Base-by-base conservation (phyloP, 1,139 yeast genomes). In the Sporopachydermia cereana region DNA sequence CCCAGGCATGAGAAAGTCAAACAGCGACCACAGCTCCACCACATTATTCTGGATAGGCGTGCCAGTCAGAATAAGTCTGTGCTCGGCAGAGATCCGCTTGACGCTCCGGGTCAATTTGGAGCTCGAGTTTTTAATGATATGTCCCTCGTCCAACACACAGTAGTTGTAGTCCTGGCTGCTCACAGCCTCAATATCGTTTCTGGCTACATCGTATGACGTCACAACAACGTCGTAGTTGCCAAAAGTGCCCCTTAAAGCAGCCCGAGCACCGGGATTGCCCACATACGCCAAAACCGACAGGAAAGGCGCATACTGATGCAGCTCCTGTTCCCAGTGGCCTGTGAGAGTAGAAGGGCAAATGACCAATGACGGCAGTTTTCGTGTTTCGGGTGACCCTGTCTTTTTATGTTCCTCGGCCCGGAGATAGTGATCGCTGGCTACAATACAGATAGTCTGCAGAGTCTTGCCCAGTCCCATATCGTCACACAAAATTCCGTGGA, bases 401-500 rank as follows among this genome's bases (percentile, higher is more conserved):
- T 57, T 57, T 48, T 75, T 68, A 59, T 70, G 83, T 51, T 78
- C 83, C 53, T 83, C 83, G 14, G 77, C 79, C 56, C 98, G 77
- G 52, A 85, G 58, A 57, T 88, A 85, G 59, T 93, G 98, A 58
- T 93, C 98, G 56, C 96, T 86, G 0, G 98, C 84, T 46, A 93
- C 88, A 52, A 93, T 91, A 66, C 98, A 93, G 57, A 93, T 88
- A 0, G 98, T 89, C 63, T 93, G 99, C 50, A 93, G 71, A 0
- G 99, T 93, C 60, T 93, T 93, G 48, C 99, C 99, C 34, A 93
- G 72, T 12, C 99, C 99, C 99, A 93, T 93, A 76, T 93, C 99
- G 63, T 93, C 99, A 76, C 98, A 91, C 44, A 93, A 68, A 56
- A 93, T 88, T 44, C 98, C 99, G 64, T 93, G 98, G 45, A 93